These are phyloP conservation scores for Cryptosporidium ryanae DNA, from an alignment of 169 alveolate species.

Conservation along the genomic window DNA sequence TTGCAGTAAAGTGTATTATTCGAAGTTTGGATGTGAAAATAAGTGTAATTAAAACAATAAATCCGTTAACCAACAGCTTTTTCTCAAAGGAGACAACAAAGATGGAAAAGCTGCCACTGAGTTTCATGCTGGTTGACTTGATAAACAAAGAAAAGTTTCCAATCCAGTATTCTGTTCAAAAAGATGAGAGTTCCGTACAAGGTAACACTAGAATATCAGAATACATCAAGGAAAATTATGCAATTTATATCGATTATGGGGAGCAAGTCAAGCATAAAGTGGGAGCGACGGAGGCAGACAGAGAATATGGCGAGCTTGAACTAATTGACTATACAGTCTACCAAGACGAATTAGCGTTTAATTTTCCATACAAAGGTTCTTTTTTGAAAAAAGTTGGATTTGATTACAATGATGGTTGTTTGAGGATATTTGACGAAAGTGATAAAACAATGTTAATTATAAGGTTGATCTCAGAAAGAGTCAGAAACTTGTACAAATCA, in stretches of 20 bases:
- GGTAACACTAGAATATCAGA: neutral
- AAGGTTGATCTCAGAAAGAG: neutral
- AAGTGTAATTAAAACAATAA: conserved; percentile 4
- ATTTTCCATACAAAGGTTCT: conserved; percentile 24
- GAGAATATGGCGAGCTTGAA: neutral
- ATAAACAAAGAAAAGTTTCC: conserved; percentile 57
- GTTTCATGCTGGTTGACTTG: conserved; percentile 16
- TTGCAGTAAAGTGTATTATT: conserved; percentile 9
- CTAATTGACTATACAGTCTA: neutral
- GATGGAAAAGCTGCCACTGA: conserved; percentile 22
- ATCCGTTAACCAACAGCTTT: conserved; percentile 15
- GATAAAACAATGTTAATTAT: neutral
- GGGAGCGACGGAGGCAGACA: neutral
- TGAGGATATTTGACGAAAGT: neutral
- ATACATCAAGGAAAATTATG: conserved; percentile 20
- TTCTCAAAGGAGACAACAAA: neutral
- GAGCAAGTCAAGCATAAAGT: neutral
- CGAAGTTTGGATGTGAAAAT: conserved; percentile 35
- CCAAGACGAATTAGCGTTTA: conserved; percentile 30
- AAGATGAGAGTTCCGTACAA: neutral
- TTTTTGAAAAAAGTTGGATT: neutral
- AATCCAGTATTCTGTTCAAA: conserved; percentile 41
- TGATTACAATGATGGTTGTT: neutral
- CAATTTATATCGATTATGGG: conserved; percentile 25
- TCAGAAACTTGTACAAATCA: neutral